phyloP scores from a whole-genome alignment of 2,329 filamentous ascomycete genomes.

The Diaporthe nobilis region DNA sequence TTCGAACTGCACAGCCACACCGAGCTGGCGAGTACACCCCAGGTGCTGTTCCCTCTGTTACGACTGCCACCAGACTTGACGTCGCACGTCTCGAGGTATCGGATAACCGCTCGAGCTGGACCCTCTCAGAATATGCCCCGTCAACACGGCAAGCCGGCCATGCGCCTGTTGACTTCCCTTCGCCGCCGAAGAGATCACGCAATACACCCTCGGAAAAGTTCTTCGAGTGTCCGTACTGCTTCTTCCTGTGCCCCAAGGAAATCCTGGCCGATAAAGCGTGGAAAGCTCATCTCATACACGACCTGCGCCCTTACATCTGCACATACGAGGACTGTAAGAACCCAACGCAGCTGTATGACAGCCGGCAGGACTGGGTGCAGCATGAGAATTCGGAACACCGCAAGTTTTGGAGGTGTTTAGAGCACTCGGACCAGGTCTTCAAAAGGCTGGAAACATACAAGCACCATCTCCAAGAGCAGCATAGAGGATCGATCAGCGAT shows the following conservation, averaged over 20 bases:
- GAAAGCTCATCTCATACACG: constrained; percentile 28
- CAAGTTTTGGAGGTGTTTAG: constrained; percentile 12
- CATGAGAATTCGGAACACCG: constrained; percentile 29
- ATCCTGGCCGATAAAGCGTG: constrained; percentile 1
- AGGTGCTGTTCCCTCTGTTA: neutral
- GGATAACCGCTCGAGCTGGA: constrained; percentile 7
- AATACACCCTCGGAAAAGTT: neutral
- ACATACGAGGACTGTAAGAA: constrained; percentile 16
- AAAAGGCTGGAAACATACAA: neutral
- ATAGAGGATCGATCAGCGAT: neutral
- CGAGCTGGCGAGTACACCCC: neutral
- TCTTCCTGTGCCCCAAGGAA: constrained; percentile 16
- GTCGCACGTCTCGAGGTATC: neutral
- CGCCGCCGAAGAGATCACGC: neutral
- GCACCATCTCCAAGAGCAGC: neutral
- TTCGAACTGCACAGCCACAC: neutral
- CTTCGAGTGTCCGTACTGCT: constrained; percentile 33
- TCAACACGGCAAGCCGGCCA: neutral
- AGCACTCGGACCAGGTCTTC: constrained; percentile 16
- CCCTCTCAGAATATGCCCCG: constrained; percentile 10
- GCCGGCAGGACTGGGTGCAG: constrained; percentile 24
- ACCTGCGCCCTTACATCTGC: constrained; percentile 22
- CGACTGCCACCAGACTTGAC: constrained; percentile 14
- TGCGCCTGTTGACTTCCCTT: neutral
- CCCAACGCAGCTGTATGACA: constrained; percentile 27